phyloP scores from a whole-genome alignment of 371 early-diverging fungal genomes.

The Haplosporangium sp. region DNA sequence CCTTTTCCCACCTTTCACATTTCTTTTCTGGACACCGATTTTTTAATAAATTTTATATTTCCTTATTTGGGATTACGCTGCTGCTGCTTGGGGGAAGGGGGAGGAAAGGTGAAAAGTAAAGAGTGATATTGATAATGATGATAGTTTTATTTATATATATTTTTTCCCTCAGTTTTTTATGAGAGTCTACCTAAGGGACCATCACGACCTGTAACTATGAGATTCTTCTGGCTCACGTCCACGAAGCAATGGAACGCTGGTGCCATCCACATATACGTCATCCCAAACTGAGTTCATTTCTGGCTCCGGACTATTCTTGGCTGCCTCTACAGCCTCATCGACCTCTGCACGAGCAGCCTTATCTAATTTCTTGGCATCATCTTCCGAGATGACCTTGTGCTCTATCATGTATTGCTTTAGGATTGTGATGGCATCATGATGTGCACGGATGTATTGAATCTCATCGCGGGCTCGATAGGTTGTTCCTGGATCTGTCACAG shows the following conservation, averaged over 20 bases:
- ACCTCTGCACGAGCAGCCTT: conserved; percentile 89
- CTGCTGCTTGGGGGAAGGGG: no score
- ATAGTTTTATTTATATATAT: no score
- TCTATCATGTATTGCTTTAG: conserved; percentile 86
- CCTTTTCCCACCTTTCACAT: no score
- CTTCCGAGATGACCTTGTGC: conserved; percentile 79
- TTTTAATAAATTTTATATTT: no score
- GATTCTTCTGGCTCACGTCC: conserved; percentile 84
- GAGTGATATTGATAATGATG: no score
- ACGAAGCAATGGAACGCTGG: conserved; percentile 79
- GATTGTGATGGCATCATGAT: conserved; percentile 93
- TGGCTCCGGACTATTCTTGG: conserved; percentile 91
- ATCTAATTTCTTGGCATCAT: conserved; percentile 92
- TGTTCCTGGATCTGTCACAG: conserved; percentile 99
- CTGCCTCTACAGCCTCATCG: conserved; percentile 86
- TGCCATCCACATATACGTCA: conserved; percentile 85
- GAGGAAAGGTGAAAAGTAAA: no score
- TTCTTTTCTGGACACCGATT: no score
- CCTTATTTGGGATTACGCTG: no score
- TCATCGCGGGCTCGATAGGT: conserved; percentile 98
- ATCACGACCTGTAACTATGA: conserved; percentile 59
- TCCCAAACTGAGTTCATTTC: conserved; percentile 78
- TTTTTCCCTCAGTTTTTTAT: no score
- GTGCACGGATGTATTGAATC: conserved; percentile 96
- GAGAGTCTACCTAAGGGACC: no score